Evolutionary conservation across 176 grass and related monocot species (phyloP).

Genomic region (Coix lacrymajobi): DNA sequence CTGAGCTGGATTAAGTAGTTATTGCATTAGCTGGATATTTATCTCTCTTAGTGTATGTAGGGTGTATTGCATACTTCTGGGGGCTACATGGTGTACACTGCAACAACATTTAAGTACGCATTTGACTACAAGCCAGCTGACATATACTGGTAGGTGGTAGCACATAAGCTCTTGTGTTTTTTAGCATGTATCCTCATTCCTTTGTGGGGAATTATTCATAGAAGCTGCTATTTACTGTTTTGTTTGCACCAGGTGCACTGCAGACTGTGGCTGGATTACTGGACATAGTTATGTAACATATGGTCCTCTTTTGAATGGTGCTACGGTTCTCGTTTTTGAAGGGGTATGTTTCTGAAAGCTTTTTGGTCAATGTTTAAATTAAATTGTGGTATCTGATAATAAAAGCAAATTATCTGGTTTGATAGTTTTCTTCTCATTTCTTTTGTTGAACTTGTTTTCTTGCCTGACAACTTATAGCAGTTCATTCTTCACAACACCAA

Average conservation of each 20-base stretch:
- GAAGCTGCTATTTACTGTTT: constrained; percentile 26
- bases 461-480: constrained; percentile 5
- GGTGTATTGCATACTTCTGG: constrained; percentile 97
- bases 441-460: constrained; percentile 8
- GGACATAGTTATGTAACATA: constrained; percentile 98
- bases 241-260: constrained; percentile 79
- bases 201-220: background rate
- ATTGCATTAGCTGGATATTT: constrained; percentile 10
- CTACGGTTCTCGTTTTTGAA: constrained; percentile 88
- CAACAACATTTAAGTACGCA: constrained; percentile 94
- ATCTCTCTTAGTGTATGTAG: constrained; percentile 36
- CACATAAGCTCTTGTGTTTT: constrained; percentile 17
- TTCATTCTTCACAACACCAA: background rate
- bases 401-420: background rate
- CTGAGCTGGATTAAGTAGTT: background rate
- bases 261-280: constrained; percentile 99
- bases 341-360: constrained; percentile 59
- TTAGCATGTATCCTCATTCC: background rate
- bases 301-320: constrained; percentile 92
- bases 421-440: background rate
- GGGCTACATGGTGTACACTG: constrained; percentile 94
- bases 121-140: constrained; percentile 93
- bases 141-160: constrained; percentile 77
- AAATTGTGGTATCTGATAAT: background rate
- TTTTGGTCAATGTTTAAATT: background rate